Percentiles rank a stretch among this genome's conserved stretches.
Conservation (phyloP, 495 filamentous ascomycete genomes). For the Neurospora intermedia region DNA sequence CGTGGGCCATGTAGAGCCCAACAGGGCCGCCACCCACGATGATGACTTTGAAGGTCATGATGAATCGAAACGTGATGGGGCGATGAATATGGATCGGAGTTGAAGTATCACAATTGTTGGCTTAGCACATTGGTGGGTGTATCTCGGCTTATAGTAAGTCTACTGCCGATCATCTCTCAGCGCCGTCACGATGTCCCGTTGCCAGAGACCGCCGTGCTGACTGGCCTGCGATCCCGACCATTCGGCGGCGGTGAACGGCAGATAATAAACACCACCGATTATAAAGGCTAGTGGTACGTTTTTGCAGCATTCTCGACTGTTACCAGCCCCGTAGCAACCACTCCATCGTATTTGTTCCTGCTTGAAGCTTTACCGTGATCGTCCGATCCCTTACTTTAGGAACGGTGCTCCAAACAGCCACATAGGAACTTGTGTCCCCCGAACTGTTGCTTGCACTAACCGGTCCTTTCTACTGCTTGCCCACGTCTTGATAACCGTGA, state of each 20-base stretch:
- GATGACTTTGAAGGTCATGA: slow-evolving; percentile 32
- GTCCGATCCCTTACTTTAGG: neutral
- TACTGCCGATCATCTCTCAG: neutral
- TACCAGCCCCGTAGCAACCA: neutral
- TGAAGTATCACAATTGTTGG: neutral
- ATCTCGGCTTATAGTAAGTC: neutral
- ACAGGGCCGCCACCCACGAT: slow-evolving; percentile 44
- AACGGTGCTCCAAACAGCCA: neutral
- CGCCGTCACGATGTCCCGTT: neutral
- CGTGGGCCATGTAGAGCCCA: slow-evolving; percentile 38
- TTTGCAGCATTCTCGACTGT: neutral
- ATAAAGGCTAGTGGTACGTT: neutral
- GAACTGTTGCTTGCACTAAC: neutral
- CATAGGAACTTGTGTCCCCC: neutral
- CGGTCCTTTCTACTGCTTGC: neutral
- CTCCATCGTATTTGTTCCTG: neutral
- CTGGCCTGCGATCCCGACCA: neutral
- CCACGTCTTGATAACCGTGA: neutral
- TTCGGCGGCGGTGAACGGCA: neutral
- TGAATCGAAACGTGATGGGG: neutral
- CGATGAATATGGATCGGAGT: neutral
- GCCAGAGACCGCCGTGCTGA: neutral
- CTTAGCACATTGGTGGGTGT: neutral
- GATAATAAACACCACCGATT: neutral
- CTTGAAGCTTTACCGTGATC: neutral